Evolutionary conservation across 306 rosid species (phyloP), one percentile per base, ranked within the genome.

Genomic region (Vigna hirtella): DNA sequence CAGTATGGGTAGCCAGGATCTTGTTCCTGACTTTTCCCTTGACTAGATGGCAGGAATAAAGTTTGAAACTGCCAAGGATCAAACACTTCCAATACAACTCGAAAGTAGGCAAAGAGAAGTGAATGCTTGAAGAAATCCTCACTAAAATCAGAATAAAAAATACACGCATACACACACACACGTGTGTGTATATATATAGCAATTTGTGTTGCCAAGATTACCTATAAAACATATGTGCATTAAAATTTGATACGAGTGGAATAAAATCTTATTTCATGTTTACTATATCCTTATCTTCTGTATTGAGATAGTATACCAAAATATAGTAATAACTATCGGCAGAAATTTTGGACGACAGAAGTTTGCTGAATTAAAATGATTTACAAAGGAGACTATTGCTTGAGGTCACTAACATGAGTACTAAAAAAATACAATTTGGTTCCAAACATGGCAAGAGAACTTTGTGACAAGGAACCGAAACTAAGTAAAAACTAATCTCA

Each of bases 401-500:
- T 30, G 67, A 28, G 22, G 12, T 32, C 45, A 62, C 47, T 15
- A 7, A 62, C 8, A 32, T 16, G 45, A 62, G 24, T 34, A 32
- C 24, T 22, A 34, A 12, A 34, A 26, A 32, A 62, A 34, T 17
- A 62, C 24, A 32, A 62, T 62, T 5, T 32, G 47, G 22, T 16
- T 15, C 64, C 64, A 57, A 57, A 57, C 63, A 56, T 22, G 9
- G 34, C 7, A 48, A 38, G 34, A 42, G 22, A 18, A 66, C 43
- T 24, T 67, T 49, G 58, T 70, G 58, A 38, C 16, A 69, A 50
- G 78, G 52, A 30, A 76, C 17, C 11, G 16, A 53, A 63, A 52
- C 70, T 52, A 52, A 36, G 52, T 14, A 18, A 64, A 36, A 13
- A 22, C 20, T 17, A 38, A n/a, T 12, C 26, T 58, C 47, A 43